Evolutionary conservation across 1,139 yeast species (phyloP).

Genomic region (Spencermartinsiella ligniputridi): DNA sequence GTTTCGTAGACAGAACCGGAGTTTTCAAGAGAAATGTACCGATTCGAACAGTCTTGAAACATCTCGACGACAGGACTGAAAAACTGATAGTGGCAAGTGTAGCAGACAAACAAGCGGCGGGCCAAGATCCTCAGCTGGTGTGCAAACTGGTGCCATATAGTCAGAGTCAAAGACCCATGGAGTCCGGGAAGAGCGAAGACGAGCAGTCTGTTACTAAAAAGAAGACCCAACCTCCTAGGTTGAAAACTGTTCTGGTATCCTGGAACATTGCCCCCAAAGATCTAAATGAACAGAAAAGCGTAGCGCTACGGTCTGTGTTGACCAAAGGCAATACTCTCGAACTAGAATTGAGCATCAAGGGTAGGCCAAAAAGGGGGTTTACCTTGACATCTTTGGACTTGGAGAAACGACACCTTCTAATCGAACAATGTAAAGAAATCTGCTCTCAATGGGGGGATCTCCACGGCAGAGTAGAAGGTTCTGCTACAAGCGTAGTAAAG

Average conservation of each 20-base stretch:
- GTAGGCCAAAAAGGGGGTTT: conserved; percentile 22
- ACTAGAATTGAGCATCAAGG: conserved; percentile 26
- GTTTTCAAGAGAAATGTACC: conserved; percentile 16
- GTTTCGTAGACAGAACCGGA: conserved; percentile 22
- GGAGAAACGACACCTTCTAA: conserved; percentile 31
- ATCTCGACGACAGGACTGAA: conserved; percentile 12
- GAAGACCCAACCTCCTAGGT: conserved; percentile 21
- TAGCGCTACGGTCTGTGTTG: conserved; percentile 34
- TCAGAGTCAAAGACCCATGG: conserved; percentile 6
- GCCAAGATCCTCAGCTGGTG: conserved; percentile 20
- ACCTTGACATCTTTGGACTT: conserved; percentile 22
- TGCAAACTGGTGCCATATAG: conserved; percentile 22
- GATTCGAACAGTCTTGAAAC: conserved; percentile 13
- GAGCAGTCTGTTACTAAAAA: too few relatives aligned
- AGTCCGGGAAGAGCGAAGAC: conserved; percentile 14
- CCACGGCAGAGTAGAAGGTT: not conserved
- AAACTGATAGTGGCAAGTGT: conserved; percentile 22
- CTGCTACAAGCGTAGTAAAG: not conserved
- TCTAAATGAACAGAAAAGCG: conserved; percentile 31
- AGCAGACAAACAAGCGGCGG: conserved; percentile 1
- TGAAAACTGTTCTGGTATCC: conserved; percentile 29
- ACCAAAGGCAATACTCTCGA: conserved; percentile 30
- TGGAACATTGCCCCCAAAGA: conserved; percentile 34
- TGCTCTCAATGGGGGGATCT: conserved; percentile 27
- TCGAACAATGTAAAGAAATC: conserved; percentile 24